phyloP scores from a whole-genome alignment of 345 rosid genomes.

The Erysimum cheiranthoides region DNA sequence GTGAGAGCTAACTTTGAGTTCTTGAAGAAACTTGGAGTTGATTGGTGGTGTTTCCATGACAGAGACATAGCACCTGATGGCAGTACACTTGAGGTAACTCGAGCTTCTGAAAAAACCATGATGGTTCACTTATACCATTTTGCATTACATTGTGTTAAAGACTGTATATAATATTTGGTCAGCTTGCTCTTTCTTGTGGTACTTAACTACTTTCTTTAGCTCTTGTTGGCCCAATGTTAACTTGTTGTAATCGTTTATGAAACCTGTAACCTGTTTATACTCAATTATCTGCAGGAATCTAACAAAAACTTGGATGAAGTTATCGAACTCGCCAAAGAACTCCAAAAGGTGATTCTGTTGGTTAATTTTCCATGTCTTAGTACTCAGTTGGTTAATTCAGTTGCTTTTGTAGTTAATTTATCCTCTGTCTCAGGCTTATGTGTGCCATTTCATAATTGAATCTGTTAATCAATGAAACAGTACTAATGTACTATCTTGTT shows the following conservation, averaged over 20 bases:
- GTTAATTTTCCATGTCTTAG: constrained; percentile 32
- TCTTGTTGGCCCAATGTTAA: not conserved
- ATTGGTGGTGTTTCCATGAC: constrained; percentile 96
- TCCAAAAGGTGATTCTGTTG: constrained; percentile 56
- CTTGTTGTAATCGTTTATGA: not conserved
- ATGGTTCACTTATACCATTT: not conserved
- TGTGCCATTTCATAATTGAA: not conserved
- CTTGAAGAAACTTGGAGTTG: constrained; percentile 90
- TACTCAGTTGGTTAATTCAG: no score
- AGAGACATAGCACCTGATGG: constrained; percentile 96
- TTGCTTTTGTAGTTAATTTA: not conserved
- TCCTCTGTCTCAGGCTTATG: not conserved
- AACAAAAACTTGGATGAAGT: constrained; percentile 92
- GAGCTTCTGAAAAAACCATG: no score
- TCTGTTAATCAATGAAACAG: not conserved
- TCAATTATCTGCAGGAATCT: constrained; percentile 60
- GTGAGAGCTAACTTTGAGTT: constrained; percentile 99
- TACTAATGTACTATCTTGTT: not conserved
- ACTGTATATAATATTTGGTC: no score
- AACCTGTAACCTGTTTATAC: not conserved
- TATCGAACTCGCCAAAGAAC: constrained; percentile 90
- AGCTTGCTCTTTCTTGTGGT: constrained; percentile 7
- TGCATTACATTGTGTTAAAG: no score
- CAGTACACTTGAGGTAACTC: constrained; percentile 67
- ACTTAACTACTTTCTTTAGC: not conserved